These are phyloP conservation scores for Penicillium sp. DNA, from an alignment of 2,329 filamentous ascomycete species.

Conservation along the genomic window DNA sequence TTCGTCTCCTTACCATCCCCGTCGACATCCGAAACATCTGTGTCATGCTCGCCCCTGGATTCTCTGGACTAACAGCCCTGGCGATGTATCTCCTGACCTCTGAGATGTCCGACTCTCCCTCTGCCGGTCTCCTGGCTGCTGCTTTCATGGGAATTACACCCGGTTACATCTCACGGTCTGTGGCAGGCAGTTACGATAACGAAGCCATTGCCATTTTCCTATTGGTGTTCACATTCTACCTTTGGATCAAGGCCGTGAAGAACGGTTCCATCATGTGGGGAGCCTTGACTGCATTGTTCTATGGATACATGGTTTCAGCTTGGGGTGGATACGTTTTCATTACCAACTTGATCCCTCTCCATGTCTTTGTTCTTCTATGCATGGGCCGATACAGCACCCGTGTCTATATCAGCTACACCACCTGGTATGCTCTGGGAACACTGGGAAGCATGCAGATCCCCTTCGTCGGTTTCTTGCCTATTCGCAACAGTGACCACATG, in stretches of 20 bases:
- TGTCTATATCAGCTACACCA: slow-evolving; percentile 94
- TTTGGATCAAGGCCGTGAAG: slow-evolving; percentile 99
- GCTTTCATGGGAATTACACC: slow-evolving; percentile 97
- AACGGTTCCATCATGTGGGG: slow-evolving; percentile 96
- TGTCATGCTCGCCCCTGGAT: slow-evolving; percentile 90
- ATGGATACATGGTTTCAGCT: slow-evolving; percentile 99
- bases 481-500: slow-evolving; percentile 98
- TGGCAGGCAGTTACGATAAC: slow-evolving; percentile 98
- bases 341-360: slow-evolving; percentile 91
- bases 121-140: slow-evolving; percentile 90
- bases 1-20: slow-evolving; percentile 83
- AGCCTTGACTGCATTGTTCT: slow-evolving; percentile 89
- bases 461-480: slow-evolving; percentile 94
- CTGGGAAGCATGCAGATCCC: slow-evolving; percentile 99
- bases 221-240: slow-evolving; percentile 95
- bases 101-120: slow-evolving; percentile 94
- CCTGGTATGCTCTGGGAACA: slow-evolving; percentile 95
- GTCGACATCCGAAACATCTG: slow-evolving; percentile 99
- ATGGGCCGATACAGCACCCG: slow-evolving; percentile 96
- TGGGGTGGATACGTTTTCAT: slow-evolving; percentile 99
- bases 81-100: slow-evolving; percentile 93
- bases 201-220: slow-evolving; percentile 99
- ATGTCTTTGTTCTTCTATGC: slow-evolving; percentile 88
- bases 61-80: slow-evolving; percentile 89
- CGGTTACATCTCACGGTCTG: slow-evolving; percentile 95